These are phyloP conservation scores for Mortierella sp. DNA, from an alignment of 371 early-diverging fungal species.

Conservation along the genomic window DNA sequence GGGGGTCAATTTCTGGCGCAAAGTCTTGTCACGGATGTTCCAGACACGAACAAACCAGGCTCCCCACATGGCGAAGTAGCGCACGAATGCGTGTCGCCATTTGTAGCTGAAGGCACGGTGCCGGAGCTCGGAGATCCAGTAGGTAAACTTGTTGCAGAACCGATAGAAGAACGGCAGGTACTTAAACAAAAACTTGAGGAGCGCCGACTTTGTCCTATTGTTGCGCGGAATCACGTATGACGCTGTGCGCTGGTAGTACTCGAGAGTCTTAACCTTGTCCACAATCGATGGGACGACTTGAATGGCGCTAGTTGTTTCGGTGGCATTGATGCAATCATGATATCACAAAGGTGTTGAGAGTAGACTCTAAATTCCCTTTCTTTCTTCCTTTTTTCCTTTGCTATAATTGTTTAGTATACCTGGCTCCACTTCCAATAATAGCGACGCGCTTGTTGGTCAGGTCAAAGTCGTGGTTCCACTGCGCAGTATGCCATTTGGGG, in stretches of 20 bases:
- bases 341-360: no score
- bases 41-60: slow-evolving; percentile 40
- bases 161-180: slow-evolving; percentile 58
- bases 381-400: no score
- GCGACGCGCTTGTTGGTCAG: slow-evolving; percentile 64
- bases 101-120: slow-evolving; percentile 38
- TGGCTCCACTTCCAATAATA: slow-evolving; percentile 65
- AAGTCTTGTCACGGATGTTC: slow-evolving; percentile 40
- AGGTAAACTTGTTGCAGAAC: slow-evolving; percentile 32
- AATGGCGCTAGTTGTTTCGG: slow-evolving; percentile 57
- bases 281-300: slow-evolving; percentile 65
- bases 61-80: slow-evolving; percentile 1
- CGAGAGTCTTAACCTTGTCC: slow-evolving; percentile 56
- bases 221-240: slow-evolving; percentile 57
- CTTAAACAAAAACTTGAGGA: slow-evolving; percentile 54
- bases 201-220: slow-evolving; percentile 33
- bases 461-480: slow-evolving; percentile 61
- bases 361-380: no score
- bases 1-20: slow-evolving; percentile 60
- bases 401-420: no score
- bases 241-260: slow-evolving; percentile 69
- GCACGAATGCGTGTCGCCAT: not conserved
- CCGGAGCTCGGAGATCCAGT: slow-evolving; percentile 36
- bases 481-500: slow-evolving; percentile 60
- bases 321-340: no score